Evolutionary conservation across 1,284 basidiomycete species (phyloP), one percentile per base, ranked within the genome.

Genomic region (Waitea zeae): DNA sequence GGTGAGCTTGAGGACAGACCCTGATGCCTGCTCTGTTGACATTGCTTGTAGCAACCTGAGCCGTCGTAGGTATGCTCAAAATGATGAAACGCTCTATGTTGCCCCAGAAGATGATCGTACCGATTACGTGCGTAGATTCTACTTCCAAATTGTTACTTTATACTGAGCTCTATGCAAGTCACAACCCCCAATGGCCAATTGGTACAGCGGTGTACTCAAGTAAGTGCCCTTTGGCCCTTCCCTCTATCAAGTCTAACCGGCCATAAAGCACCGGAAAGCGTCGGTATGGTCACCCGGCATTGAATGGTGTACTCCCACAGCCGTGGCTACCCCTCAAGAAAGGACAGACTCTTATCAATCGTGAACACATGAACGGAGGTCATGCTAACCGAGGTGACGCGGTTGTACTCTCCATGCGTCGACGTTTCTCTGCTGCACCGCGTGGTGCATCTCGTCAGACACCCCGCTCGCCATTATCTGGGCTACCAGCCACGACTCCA

Each of bases 1-100:
- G 79, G 79, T 81, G 42, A 42, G 53, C 51, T 24, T 36, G 13
- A 9, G 18, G 15, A 5, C 35, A 24, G 4, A 13, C 26, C 26
- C 34, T 20, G 24, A 4, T 36, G 40, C 15, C 31, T 43, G 15
- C 38, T 41, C n/a, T 12, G 9, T 17, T 30, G 29, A 30, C 29
- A 26, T 9, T 26, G 17, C 30, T 15, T 30, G 30, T 37, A 88
- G 84, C 42, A 79, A 89, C 49, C 53, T 92, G 41, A 89, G 79
- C 46, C 69, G 79, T 38, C 66, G 80, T 38, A 62, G 88, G 40
- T 93, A 93, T 49, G 82, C 82, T 1, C 76, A 88, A 48, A 89
- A 92, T 49, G 90, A 95, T 47, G 92, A 95, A 44, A 92, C 86
- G 2, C 53, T 96, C 19, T 96, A 96, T 49, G 86, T 95, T 26